Percentiles rank a stretch among this genome's conserved stretches.
Conservation (phyloP, 2,329 filamentous ascomycete species). For the Aspergillus viridinutans region DNA sequence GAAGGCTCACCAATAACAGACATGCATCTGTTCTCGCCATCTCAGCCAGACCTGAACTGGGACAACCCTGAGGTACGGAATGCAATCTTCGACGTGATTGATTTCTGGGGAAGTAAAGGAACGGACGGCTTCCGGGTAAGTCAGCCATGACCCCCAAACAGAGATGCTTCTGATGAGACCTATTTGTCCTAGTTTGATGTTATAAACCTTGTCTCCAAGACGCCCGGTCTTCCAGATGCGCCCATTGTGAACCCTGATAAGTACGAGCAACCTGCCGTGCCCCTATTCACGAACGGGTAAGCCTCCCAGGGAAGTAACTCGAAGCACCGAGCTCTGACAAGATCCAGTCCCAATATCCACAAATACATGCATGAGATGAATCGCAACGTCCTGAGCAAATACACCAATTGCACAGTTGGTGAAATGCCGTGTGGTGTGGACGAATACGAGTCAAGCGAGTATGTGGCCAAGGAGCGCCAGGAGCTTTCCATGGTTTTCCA, state of each 20-base stretch:
- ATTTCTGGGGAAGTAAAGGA: slow-evolving; percentile 69
- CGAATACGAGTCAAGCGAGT: slow-evolving; percentile 54
- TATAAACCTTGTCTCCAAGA: slow-evolving; percentile 65
- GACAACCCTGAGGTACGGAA: slow-evolving; percentile 61
- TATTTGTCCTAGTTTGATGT: slow-evolving; percentile 48
- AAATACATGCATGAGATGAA: slow-evolving; percentile 36
- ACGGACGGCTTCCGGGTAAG: slow-evolving; percentile 60
- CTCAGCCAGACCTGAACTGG: slow-evolving; percentile 80
- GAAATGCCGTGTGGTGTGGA: slow-evolving; percentile 50
- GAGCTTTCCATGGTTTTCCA: slow-evolving; percentile 67
- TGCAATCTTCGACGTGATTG: slow-evolving; percentile 65
- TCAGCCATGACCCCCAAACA: background rate
- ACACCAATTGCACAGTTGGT: slow-evolving; percentile 40
- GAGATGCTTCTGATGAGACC: background rate
- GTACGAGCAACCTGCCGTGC: slow-evolving; percentile 47
- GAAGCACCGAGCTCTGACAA: slow-evolving; percentile 1
- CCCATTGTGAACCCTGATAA: slow-evolving; percentile 45
- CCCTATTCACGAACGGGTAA: slow-evolving; percentile 58
- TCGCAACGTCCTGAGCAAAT: slow-evolving; percentile 30
- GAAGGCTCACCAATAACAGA: slow-evolving; percentile 26
- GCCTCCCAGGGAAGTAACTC: background rate
- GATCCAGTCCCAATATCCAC: slow-evolving; percentile 32
- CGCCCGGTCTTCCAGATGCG: slow-evolving; percentile 45
- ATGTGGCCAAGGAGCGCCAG: slow-evolving; percentile 52
- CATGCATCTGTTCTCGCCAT: slow-evolving; percentile 64